Percentiles rank a stretch among this genome's conserved stretches.
phyloP scores from a whole-genome alignment of 345 rosid species.

The Aegle marmelos region DNA sequence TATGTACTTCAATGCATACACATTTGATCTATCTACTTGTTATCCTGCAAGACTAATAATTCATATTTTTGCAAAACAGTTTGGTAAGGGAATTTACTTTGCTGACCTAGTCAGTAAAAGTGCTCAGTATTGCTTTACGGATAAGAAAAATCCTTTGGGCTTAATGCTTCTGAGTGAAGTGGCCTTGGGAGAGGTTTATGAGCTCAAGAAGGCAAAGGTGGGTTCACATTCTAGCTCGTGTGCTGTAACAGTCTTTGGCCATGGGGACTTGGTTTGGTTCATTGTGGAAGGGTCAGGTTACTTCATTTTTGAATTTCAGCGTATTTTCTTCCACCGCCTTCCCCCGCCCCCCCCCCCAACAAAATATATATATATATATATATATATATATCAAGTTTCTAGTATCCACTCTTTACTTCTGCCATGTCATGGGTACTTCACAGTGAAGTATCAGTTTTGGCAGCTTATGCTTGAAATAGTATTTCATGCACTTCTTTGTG shows the following conservation, averaged over 20 bases:
- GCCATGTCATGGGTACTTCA: neutral
- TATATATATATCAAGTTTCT: neutral
- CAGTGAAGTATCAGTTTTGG: neutral
- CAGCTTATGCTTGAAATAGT: neutral
- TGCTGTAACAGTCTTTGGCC: neutral
- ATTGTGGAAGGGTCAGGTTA: neutral
- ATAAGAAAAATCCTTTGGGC: constrained; percentile 78
- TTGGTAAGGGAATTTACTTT: constrained; percentile 94
- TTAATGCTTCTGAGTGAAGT: constrained; percentile 93
- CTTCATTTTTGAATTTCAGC: neutral
- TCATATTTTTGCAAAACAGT: constrained; percentile 42
- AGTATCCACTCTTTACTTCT: neutral
- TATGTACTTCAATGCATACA: neutral
- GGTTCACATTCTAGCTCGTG: constrained; percentile 15
- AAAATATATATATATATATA: too few relatives aligned
- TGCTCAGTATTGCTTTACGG: constrained; percentile 90
- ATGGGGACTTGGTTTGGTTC: constrained; percentile 4
- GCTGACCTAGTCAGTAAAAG: constrained; percentile 99
- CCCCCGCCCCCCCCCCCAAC: too few relatives aligned
- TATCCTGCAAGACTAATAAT: constrained; percentile 18
- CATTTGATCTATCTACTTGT: neutral
- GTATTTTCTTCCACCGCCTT: too few relatives aligned
- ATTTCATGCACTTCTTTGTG: neutral
- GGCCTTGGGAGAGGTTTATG: constrained; percentile 78
- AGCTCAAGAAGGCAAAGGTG: constrained; percentile 78